Evolutionary conservation across 169 alveolate genomes (phyloP).

Genomic region (Ichthyophthirius multifiliis): DNA sequence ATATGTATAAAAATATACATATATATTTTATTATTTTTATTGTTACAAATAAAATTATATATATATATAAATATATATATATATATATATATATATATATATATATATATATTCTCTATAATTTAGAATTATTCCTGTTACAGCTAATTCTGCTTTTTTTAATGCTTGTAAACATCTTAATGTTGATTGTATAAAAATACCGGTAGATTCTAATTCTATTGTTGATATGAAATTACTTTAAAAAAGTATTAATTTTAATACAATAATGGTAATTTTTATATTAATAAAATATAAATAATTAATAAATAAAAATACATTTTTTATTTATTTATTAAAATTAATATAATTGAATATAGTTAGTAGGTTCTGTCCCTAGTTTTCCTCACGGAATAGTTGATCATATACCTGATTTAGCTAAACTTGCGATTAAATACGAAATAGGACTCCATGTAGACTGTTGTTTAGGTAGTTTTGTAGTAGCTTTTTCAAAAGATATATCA

Average conservation of each 20-base stretch:
- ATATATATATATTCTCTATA: background rate
- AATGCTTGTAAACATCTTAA: conserved; percentile 75
- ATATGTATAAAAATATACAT: no score
- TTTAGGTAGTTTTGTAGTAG: conserved; percentile 79
- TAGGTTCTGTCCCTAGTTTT: conserved; percentile 75
- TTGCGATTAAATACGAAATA: conserved; percentile 56
- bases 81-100: background rate
- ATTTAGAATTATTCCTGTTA: conserved; percentile 40
- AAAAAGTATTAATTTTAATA: conserved; percentile 61
- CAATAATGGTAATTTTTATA: conserved; percentile 49
- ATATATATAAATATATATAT: background rate
- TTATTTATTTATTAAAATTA: background rate
- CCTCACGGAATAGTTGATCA: conserved; percentile 72
- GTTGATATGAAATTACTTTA: conserved; percentile 42
- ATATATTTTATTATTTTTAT: no score
- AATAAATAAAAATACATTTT: no score
- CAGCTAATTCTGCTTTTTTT: conserved; percentile 83
- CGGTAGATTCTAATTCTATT: conserved; percentile 24
- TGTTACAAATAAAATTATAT: background rate
- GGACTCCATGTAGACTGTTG: conserved; percentile 86
- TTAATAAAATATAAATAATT: no score
- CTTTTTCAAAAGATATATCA: conserved; percentile 66
- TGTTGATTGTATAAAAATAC: conserved; percentile 59
- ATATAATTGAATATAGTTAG: conserved; percentile 23
- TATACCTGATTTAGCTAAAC: conserved; percentile 56